A percentile compares a stretch with the other conserved stretches of the same genome.
Conservation (phyloP, 1,139 yeast species). For the Geotrichum bryndzae region DNA sequence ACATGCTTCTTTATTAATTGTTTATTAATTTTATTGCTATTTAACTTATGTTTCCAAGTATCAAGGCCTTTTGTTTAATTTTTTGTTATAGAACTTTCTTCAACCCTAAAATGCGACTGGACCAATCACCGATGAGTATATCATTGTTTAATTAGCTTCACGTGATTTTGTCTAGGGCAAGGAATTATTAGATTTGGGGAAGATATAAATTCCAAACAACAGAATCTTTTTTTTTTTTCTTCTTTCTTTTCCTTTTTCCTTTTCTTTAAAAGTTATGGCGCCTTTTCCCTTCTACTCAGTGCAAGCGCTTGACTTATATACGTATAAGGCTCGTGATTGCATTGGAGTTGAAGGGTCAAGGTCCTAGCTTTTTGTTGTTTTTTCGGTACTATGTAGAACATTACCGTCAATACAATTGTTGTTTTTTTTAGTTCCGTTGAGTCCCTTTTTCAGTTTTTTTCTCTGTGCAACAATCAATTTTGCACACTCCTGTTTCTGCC, state of each 20-base stretch:
- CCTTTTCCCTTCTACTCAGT: neutral
- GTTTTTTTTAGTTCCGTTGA: neutral
- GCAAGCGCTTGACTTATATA: neutral
- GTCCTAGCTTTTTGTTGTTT: neutral
- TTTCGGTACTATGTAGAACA: neutral
- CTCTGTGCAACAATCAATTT: neutral
- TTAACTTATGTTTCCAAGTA: too few relatives aligned
- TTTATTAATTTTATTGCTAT: too few relatives aligned
- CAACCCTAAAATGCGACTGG: too few relatives aligned
- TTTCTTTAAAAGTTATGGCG: neutral
- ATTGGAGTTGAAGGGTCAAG: neutral
- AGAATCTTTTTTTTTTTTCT: neutral
- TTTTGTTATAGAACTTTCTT: too few relatives aligned
- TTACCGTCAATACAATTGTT: neutral
- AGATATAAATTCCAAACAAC: too few relatives aligned
- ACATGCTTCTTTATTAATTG: too few relatives aligned
- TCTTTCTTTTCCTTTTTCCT: neutral
- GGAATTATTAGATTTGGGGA: neutral
- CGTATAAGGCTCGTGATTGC: neutral
- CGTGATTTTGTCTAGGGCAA: neutral
- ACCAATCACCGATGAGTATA: too few relatives aligned
- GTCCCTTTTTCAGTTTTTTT: neutral
- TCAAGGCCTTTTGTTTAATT: too few relatives aligned
- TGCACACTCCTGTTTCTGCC: constrained; percentile 13
- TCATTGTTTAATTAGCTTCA: too few relatives aligned